phyloP scores from a whole-genome alignment of 2,329 filamentous ascomycete genomes.

The Balansia obtecta region DNA sequence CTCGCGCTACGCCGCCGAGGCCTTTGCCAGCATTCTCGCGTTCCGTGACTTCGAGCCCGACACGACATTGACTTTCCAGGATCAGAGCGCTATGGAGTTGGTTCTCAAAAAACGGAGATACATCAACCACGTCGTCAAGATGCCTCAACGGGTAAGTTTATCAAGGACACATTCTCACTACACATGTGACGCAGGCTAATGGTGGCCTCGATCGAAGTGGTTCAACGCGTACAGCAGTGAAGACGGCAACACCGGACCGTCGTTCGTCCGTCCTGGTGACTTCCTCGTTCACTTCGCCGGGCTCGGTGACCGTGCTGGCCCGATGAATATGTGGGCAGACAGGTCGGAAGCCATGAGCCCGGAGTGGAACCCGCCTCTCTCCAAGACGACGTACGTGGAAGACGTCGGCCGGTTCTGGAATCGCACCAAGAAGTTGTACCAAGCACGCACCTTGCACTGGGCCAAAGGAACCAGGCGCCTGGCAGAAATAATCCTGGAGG shows the following conservation, averaged over 20 bases:
- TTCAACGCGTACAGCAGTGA: constrained; percentile 10
- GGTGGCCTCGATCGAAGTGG: constrained; percentile 4
- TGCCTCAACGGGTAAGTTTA: constrained; percentile 8
- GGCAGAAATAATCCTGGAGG: not conserved
- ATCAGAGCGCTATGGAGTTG: constrained; percentile 11
- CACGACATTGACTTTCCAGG: constrained; percentile 6
- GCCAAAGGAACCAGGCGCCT: not conserved
- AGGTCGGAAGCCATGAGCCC: not conserved
- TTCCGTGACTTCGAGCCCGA: constrained; percentile 9
- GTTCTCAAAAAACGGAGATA: constrained; percentile 8
- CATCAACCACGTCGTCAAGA: constrained; percentile 4
- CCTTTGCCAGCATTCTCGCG: constrained; percentile 9
- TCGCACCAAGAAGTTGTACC: not conserved
- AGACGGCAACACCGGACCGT: not conserved
- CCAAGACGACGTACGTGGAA: not conserved
- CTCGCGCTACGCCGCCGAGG: constrained; percentile 7
- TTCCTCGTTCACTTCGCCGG: constrained; percentile 12
- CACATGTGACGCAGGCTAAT: not conserved
- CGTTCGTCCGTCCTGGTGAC: constrained; percentile 7
- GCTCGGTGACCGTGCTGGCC: not conserved
- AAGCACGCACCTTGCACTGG: not conserved
- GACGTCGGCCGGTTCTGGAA: constrained; percentile 3
- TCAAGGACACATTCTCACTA: not conserved
- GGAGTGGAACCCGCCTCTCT: constrained; percentile 2
- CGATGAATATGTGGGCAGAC: constrained; percentile 3